Evolutionary conservation across 176 grass and related monocot genomes (phyloP).

Genomic region (Phyllostachys edulis): DNA sequence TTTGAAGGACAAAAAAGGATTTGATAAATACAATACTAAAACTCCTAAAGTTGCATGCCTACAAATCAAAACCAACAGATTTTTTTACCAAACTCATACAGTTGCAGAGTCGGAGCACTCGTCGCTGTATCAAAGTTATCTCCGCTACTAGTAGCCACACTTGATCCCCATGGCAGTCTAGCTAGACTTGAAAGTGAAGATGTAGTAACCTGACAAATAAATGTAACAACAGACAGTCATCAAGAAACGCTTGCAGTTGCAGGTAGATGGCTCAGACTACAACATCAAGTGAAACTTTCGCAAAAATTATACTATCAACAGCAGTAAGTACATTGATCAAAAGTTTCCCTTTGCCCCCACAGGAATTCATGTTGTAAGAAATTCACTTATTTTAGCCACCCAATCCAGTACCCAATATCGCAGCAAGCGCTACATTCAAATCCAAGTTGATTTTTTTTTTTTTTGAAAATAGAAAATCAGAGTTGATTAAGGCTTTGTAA

Average conservation of each 20-base stretch:
- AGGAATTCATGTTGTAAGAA: not conserved
- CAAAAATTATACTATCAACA: not conserved
- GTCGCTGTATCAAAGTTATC: not conserved
- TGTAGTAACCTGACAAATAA: slow-evolving; percentile 47
- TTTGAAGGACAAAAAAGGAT: slow-evolving; percentile 32
- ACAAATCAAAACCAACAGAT: slow-evolving; percentile 4
- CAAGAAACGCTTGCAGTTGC: no score
- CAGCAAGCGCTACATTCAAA: not conserved
- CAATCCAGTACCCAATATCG: not conserved
- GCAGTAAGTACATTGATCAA: not conserved
- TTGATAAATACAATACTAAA: slow-evolving; percentile 6
- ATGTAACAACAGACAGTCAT: no score
- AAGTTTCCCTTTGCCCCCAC: not conserved
- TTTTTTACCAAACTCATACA: slow-evolving; percentile 94
- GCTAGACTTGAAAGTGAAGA: slow-evolving; percentile 90
- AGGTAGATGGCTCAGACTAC: no score
- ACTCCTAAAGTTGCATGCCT: not conserved
- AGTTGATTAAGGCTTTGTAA: not conserved
- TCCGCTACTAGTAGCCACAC: slow-evolving; percentile 37
- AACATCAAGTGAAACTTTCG: no score
- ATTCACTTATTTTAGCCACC: not conserved
- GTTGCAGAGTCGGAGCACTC: slow-evolving; percentile 48
- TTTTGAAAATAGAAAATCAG: not conserved
- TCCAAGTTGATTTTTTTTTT: not conserved
- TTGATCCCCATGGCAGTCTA: slow-evolving; percentile 85